These are phyloP conservation scores for Aspergillus sp. DNA, from an alignment of 2,329 filamentous ascomycete genomes.

Conservation along the genomic window DNA sequence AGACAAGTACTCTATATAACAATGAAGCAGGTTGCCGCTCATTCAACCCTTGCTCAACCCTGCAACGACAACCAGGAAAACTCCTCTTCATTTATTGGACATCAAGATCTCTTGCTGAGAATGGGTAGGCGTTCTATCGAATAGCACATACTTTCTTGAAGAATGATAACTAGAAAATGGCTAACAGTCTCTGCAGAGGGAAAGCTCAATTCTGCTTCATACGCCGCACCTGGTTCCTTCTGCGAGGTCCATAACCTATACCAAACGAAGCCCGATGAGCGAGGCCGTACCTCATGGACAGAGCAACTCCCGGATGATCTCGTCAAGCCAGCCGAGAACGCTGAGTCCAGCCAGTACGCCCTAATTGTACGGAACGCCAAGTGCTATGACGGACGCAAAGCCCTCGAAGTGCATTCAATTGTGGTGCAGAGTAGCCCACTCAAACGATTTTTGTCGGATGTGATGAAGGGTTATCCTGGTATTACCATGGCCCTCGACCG, in stretches of 20 bases:
- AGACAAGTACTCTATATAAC: no score
- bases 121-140: no score
- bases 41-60: no score
- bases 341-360: conserved; percentile 54
- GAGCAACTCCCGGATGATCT: conserved; percentile 49
- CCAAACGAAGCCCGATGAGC: conserved; percentile 43
- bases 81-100: no score
- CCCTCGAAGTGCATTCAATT: conserved; percentile 54
- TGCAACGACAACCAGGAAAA: no score
- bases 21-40: no score
- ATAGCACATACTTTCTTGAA: no score
- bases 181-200: not conserved
- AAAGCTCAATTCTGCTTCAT: conserved; percentile 1
- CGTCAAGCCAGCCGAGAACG: conserved; percentile 51
- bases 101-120: no score
- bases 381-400: conserved; percentile 52
- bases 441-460: conserved; percentile 47
- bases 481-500: conserved; percentile 53
- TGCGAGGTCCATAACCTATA: conserved; percentile 43
- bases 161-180: no score
- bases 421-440: conserved; percentile 56
- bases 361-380: conserved; percentile 53
- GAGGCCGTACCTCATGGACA: conserved; percentile 48
- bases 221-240: conserved; percentile 21
- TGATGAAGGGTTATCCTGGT: conserved; percentile 53